Evolutionary conservation across 2,329 filamentous ascomycete species (phyloP).

Genomic region (Penicillium aurantiogriseum): DNA sequence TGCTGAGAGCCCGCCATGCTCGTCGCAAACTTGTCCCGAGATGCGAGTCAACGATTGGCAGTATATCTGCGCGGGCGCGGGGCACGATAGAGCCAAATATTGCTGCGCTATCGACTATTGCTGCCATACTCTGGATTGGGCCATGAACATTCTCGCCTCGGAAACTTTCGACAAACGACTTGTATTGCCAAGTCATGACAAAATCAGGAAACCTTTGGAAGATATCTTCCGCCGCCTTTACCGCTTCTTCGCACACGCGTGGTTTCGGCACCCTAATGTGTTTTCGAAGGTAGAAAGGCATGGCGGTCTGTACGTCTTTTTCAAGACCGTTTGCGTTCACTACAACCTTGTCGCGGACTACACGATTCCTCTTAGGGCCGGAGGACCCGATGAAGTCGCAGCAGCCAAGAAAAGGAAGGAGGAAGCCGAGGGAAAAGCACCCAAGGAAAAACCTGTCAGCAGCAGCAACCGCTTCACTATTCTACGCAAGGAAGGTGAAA

Average conservation of each 20-base stretch:
- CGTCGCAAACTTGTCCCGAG: slow-evolving; percentile 83
- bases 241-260: slow-evolving; percentile 95
- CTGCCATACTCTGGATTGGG: slow-evolving; percentile 98
- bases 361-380: slow-evolving; percentile 88
- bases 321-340: slow-evolving; percentile 89
- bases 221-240: slow-evolving; percentile 95
- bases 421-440: background rate
- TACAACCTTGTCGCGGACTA: slow-evolving; percentile 92
- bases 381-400: slow-evolving; percentile 65
- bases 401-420: slow-evolving; percentile 12
- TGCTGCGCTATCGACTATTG: slow-evolving; percentile 99
- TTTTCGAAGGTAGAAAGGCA: slow-evolving; percentile 92
- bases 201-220: slow-evolving; percentile 65
- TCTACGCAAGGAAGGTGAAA: slow-evolving; percentile 36
- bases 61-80: slow-evolving; percentile 73
- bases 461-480: slow-evolving; percentile 37
- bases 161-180: slow-evolving; percentile 72
- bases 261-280: slow-evolving; percentile 94
- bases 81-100: slow-evolving; percentile 1
- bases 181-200: background rate
- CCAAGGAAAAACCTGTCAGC: slow-evolving; percentile 25
- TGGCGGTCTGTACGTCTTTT: slow-evolving; percentile 91
- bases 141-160: slow-evolving; percentile 88
- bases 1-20: slow-evolving; percentile 85
- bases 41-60: slow-evolving; percentile 99